Base-by-base conservation (phyloP, 441 rosid species). In the Macaranga tanarius region DNA sequence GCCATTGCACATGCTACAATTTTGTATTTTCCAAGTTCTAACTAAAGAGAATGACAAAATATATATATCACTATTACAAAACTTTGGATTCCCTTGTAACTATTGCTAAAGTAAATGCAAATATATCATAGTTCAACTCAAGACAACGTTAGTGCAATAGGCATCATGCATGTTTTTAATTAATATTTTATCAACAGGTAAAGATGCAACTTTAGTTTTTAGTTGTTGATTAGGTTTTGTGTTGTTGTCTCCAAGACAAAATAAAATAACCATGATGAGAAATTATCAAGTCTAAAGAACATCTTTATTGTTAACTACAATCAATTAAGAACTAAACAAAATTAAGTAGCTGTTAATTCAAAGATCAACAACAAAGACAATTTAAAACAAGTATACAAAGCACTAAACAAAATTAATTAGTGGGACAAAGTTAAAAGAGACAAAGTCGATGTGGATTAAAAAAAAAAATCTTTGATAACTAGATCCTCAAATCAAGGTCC, bases 401-500 rank as follows among this genome's bases (percentile, higher is more conserved):
- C 42, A 19, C 19, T 28, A 67, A 10, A 28, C 10, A 6, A 60
- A 1, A 28, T 31, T 26, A 68, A 45, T 31, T 22, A 55, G 73
- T 60, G 66, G 62, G 70, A 6, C n/a, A 70, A 70, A 31, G 38
- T 31, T 31, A 31, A 34, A 34, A 34, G 67, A 57, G 67, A 6
- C 16, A 70, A 70, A 50, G 67, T 31, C 40, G 69, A 76, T 34
- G 4, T 7, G 55, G 51, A 54, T 45, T 67, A 64, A 23, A 57
- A 67, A 51, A 40, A 62, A 26, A 62, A 34, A 34, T 54, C 40
- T 10, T 13, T 16, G 6, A 22, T 6, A 56, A 7, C 7, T 56
- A 38, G 70, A 75, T 26, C 55, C 44, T 51, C 34, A 68, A 69
- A 10, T 77, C 22, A 83, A 63, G 70, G 51, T 76, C 73, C 80